Evolutionary conservation across 106 monocot genomes (phyloP).

Genomic region (Phalaenopsis equestris): DNA sequence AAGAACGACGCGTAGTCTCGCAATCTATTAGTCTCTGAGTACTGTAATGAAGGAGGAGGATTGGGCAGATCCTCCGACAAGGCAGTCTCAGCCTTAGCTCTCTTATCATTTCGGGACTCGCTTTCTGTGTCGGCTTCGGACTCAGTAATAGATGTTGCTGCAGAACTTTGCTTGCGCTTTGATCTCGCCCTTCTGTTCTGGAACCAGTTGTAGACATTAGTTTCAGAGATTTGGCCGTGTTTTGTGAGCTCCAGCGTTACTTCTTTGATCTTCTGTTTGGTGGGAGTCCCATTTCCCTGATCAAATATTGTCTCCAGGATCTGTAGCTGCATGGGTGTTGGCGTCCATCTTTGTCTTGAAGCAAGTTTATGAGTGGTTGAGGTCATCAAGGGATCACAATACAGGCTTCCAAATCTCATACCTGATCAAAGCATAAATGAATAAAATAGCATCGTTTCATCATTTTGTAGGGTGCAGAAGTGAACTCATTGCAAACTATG

Average conservation of each 20-base stretch:
- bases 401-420: constrained; percentile 36
- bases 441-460: background rate
- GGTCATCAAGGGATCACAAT: constrained; percentile 31
- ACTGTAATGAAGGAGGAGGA: background rate
- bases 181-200: constrained; percentile 82
- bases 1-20: background rate
- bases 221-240: constrained; percentile 69
- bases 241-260: constrained; percentile 51
- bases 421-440: constrained; percentile 7
- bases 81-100: background rate
- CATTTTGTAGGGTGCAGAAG: no score
- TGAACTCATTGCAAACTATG: no score
- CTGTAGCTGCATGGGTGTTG: constrained; percentile 68
- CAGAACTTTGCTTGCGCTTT: constrained; percentile 36
- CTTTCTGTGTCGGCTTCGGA: constrained; percentile 16
- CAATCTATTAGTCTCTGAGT: constrained; percentile 1
- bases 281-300: constrained; percentile 60
- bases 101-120: constrained; percentile 11
- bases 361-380: constrained; percentile 35
- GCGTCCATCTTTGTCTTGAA: constrained; percentile 74
- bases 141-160: background rate
- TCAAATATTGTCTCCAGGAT: constrained; percentile 72
- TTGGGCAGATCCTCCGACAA: background rate
- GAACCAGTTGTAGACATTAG: constrained; percentile 96
- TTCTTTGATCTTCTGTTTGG: constrained; percentile 77